Evolutionary conservation across 1,284 basidiomycete species (phyloP), one percentile per base, ranked within the genome.

Genomic region (Fomitopsis schrenkii): DNA sequence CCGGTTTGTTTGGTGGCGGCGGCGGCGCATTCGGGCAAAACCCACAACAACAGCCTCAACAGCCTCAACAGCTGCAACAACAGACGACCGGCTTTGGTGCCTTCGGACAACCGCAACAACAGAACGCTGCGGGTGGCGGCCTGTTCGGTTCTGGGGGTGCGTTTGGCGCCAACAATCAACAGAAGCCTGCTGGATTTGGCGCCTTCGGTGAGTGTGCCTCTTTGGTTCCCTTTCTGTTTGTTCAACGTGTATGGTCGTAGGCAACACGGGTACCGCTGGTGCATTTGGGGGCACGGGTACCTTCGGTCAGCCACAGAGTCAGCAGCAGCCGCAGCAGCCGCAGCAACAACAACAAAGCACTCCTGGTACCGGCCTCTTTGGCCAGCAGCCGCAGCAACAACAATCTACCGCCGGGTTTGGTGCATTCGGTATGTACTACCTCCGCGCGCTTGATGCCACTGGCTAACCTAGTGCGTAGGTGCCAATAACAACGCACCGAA

Each of bases 291-390:
- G 67, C 48, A 60, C 65, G 41, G 65, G 76, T 64, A 67, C 77
- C 17, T 86, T 86, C 62, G 84, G 84, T 30, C 77, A 70, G 45
- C 54, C 67, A 2, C 60, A 77, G 63, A 66, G 70, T 30, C 75
- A 76, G 58, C 79, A 79, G 58, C 77, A 72, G 30, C 22, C 79
- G 58, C 79, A 79, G 58, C 77, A 72, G 30, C 22, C 79, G 58
- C 77, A 72, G 64, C 80, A 72, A 68, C 75, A 69, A 46, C 65
- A 70, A 15, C 38, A 8, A 15, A 8, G 38, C 57, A 68, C 74
- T 56, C 65, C 78, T 5, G 64, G 76, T 26, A 79, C 80, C 55
- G 71, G 77, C 38, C 67, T 75, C n/a, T 86, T 86, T 64, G 79
- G 77, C 3, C 73, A 76, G 45, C 68, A 70, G 59, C 77, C 70